These are phyloP conservation scores for Auxenochlorella protothecoides DNA, from an alignment of 139 green algal genomes.

Conservation along the genomic window DNA sequence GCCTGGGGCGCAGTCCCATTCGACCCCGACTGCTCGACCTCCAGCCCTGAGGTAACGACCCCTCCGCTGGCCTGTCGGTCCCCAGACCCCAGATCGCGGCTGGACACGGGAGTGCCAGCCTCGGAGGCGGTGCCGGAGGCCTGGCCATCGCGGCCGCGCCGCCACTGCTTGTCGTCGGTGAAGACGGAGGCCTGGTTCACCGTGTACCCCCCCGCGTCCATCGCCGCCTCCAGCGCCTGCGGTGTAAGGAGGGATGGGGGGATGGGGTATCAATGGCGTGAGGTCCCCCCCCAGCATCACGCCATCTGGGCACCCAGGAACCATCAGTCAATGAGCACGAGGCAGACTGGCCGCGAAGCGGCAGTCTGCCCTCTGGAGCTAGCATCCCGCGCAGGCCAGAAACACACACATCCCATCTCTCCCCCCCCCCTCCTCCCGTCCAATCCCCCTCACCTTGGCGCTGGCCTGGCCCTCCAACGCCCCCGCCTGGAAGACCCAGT, in stretches of 20 bases:
- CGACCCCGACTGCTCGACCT: too few species aligned
- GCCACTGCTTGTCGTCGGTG: slow-evolving; percentile 28
- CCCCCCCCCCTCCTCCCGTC: neutral
- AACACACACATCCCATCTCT: neutral
- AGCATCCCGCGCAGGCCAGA: neutral
- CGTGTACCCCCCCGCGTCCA: slow-evolving; percentile 29
- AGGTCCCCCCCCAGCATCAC: neutral
- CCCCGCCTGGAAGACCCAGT: slow-evolving; percentile 36
- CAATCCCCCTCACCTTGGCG: slow-evolving; percentile 20
- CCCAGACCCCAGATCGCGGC: too few species aligned
- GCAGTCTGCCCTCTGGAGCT: too few species aligned
- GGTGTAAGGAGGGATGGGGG: too few species aligned
- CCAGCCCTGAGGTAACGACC: too few species aligned
- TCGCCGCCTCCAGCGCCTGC: slow-evolving; percentile 35
- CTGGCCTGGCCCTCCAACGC: slow-evolving; percentile 44
- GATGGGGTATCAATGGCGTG: neutral
- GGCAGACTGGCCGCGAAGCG: too few species aligned
- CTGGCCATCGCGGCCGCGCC: neutral
- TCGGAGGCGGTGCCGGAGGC: too few species aligned
- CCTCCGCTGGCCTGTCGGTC: too few species aligned
- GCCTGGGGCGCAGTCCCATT: too few species aligned
- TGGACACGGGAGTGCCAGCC: too few species aligned
- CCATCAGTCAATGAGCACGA: too few species aligned
- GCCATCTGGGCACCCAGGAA: too few species aligned
- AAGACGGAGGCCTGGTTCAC: slow-evolving; percentile 19